Evolutionary conservation across 2,329 filamentous ascomycete species (phyloP).

Genomic region (Trichoderma aggressivum): DNA sequence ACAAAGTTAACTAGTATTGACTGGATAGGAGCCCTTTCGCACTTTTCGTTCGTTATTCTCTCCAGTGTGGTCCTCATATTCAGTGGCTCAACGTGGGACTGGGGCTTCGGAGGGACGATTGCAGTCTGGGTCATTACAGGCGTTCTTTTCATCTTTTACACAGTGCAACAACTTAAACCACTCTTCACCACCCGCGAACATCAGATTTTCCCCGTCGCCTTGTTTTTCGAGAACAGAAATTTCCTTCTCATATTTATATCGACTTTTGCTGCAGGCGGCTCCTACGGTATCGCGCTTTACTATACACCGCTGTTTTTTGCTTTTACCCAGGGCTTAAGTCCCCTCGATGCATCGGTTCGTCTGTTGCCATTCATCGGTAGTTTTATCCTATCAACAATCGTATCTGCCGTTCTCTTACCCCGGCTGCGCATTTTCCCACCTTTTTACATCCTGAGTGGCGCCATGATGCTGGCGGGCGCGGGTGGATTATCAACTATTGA

Average conservation of each 20-base stretch:
- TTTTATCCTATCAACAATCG: constrained; percentile 35
- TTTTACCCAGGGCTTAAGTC: constrained; percentile 43
- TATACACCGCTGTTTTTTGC: constrained; percentile 55
- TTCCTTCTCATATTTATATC: constrained; percentile 36
- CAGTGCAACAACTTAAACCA: constrained; percentile 43
- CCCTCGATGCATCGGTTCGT: constrained; percentile 40
- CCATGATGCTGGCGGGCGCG: constrained; percentile 27
- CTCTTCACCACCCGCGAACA: constrained; percentile 41
- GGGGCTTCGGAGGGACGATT: constrained; percentile 45
- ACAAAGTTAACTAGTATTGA: neutral
- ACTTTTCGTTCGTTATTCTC: constrained; percentile 34
- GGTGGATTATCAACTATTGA: constrained; percentile 28
- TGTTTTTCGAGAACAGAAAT: neutral
- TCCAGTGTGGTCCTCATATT: constrained; percentile 49
- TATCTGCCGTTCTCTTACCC: constrained; percentile 38
- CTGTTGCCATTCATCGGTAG: constrained; percentile 43
- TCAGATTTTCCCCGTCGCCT: constrained; percentile 40
- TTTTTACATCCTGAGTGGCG: constrained; percentile 31
- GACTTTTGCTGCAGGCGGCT: constrained; percentile 35
- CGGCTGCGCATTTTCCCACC: constrained; percentile 37
- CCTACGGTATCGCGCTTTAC: constrained; percentile 44
- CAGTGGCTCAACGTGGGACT: constrained; percentile 48
- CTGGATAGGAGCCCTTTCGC: constrained; percentile 21
- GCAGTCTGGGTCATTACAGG: constrained; percentile 46
- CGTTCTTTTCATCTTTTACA: constrained; percentile 42